Base-by-base conservation (phyloP, 1,284 basidiomycete genomes). In the Flammula alnicola region DNA sequence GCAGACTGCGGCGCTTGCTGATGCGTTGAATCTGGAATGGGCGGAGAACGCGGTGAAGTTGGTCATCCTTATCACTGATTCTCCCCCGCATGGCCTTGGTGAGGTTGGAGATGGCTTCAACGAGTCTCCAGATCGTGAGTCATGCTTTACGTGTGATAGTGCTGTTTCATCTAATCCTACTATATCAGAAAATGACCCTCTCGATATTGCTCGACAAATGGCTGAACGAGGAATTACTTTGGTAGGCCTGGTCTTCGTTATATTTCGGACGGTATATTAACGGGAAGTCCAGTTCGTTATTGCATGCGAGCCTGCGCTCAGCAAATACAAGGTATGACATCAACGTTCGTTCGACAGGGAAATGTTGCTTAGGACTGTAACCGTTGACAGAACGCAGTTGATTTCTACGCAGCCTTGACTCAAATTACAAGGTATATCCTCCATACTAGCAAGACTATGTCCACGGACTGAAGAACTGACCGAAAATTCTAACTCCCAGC, bases 31-130 rank as follows among this genome's bases (percentile, higher is more conserved):
- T 38, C 80, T 92, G 75, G 80, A 87, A 30, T 95, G 93, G 93
- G 76, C 89, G 48, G 75, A 78, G 31, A 71, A 79, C 14, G 90
- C 91, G 5, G 86, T 86, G 54, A 93, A 88, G 74, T 91, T 95
- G 81, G 83, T 86, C 36, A 84, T 91, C 8, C 77, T 91, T 42
- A 89, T 95, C 52, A 90, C 93, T 12, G 93, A 95, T 71, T 90
- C 93, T 0, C 93, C 93, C 17, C 91, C 92, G 6, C 93, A 95
- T 68, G 93, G 87, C 1, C 80, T 68, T 80, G 66, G 64, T 4
- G 64, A 67, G 44, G 12, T 5, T 7, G 57, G 57, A 12, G 66
- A 68, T 47, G 61, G 60, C 1, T 65, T 68, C 14, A 29, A 49
- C 9, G 52, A 60, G 17, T 62, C 59, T 20, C 65, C 64, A 19